Evolutionary conservation across 345 rosid genomes (phyloP).

Genomic region (Salix purpurea): DNA sequence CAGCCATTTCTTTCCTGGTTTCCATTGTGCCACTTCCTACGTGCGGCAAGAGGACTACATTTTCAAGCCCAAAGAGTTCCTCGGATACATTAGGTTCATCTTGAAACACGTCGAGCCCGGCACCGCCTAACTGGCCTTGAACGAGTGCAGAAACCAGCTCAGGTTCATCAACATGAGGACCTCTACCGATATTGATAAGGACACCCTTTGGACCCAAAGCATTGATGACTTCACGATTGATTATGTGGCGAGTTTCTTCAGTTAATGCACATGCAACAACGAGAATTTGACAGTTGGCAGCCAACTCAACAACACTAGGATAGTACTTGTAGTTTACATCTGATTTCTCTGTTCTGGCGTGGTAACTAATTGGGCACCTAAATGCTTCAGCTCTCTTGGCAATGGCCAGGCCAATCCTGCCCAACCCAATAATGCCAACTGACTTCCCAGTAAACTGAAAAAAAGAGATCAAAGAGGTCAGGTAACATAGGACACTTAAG

Average conservation of each 20-base stretch:
- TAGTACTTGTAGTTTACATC: conserved; percentile 37
- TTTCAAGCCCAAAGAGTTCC: conserved; percentile 40
- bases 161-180: conserved; percentile 53
- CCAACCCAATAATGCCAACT: conserved; percentile 55
- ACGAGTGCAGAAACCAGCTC: conserved; percentile 58
- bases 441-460: conserved; percentile 54
- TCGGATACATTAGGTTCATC: conserved; percentile 56
- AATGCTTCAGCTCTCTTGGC: conserved; percentile 60
- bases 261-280: conserved; percentile 55
- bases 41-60: conserved; percentile 57
- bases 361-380: conserved; percentile 46
- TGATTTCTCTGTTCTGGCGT: conserved; percentile 40
- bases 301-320: conserved; percentile 40
- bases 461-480: not conserved
- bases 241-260: conserved; percentile 45
- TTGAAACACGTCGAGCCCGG: conserved; percentile 58
- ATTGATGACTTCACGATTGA: conserved; percentile 42
- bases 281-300: conserved; percentile 46
- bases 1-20: conserved; percentile 24
- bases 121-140: conserved; percentile 60
- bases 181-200: conserved; percentile 60
- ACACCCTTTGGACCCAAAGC: conserved; percentile 60
- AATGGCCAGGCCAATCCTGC: conserved; percentile 54
- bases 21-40: conserved; percentile 42
- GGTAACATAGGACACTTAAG: not conserved